A percentile compares a stretch with the other conserved stretches of the same genome.
phyloP scores from a whole-genome alignment of 805 yeast genomes.

The Hemisphaericaspora nanyangensis region DNA sequence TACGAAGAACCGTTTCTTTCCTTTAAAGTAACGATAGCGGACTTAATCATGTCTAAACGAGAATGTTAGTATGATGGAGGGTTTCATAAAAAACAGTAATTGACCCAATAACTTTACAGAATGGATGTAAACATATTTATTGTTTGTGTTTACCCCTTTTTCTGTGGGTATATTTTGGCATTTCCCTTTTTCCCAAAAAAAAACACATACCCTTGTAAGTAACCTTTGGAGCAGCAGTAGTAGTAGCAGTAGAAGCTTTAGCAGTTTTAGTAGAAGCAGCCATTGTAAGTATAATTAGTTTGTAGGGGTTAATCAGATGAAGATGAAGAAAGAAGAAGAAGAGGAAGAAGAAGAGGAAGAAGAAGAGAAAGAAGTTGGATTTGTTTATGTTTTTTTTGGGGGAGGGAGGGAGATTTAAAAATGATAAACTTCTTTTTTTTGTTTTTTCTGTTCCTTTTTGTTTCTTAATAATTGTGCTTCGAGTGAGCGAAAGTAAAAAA shows the following conservation, averaged over 20 bases:
- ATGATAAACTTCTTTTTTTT: no score
- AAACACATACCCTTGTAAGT: slow-evolving; percentile 46
- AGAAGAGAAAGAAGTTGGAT: no score
- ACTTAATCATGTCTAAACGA: slow-evolving; percentile 53
- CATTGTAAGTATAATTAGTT: not conserved
- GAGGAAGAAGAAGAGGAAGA: slow-evolving; percentile 1
- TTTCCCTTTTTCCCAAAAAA: not conserved
- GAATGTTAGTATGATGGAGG: slow-evolving; percentile 8
- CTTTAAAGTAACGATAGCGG: slow-evolving; percentile 66
- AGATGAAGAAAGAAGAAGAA: not conserved
- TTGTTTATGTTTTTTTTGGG: no score
- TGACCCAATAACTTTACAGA: not conserved
- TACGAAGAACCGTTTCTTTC: slow-evolving; percentile 78
- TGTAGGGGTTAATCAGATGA: not conserved
- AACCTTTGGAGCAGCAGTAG: slow-evolving; percentile 26
- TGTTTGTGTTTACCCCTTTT: not conserved
- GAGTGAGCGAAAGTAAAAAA: no score
- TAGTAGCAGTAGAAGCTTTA: slow-evolving; percentile 8
- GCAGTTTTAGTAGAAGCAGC: not conserved
- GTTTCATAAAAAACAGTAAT: not conserved
- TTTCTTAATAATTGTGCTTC: no score
- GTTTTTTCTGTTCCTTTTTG: no score
- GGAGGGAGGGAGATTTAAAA: no score
- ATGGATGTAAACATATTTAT: no score
- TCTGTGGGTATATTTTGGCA: no score